A percentile compares a stretch with the other conserved stretches of the same genome.
Evolutionary conservation across 2,329 filamentous ascomycete species (phyloP).

Genomic region (Calonectria fujianensis): DNA sequence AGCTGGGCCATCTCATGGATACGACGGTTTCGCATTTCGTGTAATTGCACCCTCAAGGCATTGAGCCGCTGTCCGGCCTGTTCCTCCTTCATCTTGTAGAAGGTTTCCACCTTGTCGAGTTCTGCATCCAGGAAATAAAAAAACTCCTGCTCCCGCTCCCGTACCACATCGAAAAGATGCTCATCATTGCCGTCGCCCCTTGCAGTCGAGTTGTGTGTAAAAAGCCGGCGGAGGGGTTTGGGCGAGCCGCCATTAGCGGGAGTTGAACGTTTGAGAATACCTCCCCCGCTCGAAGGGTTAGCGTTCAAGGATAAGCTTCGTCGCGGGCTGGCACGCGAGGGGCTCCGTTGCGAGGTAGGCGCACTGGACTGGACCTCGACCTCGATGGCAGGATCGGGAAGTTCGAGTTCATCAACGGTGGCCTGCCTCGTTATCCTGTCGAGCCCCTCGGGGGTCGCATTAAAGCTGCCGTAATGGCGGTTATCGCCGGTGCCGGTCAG

Average conservation of each 20-base stretch:
- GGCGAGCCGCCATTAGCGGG: slow-evolving; percentile 49
- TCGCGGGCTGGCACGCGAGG: slow-evolving; percentile 55
- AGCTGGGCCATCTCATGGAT: slow-evolving; percentile 79
- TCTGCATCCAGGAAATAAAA: slow-evolving; percentile 89
- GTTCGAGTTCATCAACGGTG: slow-evolving; percentile 64
- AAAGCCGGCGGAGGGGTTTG: slow-evolving; percentile 59
- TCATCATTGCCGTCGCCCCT: slow-evolving; percentile 61
- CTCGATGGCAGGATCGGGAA: slow-evolving; percentile 73
- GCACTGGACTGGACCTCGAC: slow-evolving; percentile 62
- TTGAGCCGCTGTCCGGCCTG: slow-evolving; percentile 85
- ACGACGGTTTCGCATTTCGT: slow-evolving; percentile 92
- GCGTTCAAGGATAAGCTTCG: slow-evolving; percentile 61
- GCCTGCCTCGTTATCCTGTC: slow-evolving; percentile 50
- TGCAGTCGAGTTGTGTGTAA: slow-evolving; percentile 57
- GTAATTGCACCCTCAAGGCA: slow-evolving; percentile 87
- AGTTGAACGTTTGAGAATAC: slow-evolving; percentile 1
- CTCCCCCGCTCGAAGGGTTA: slow-evolving; percentile 40
- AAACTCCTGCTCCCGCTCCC: slow-evolving; percentile 87
- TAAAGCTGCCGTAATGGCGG: slow-evolving; percentile 73
- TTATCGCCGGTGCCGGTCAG: slow-evolving; percentile 63
- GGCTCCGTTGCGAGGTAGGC: slow-evolving; percentile 42
- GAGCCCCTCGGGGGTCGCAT: slow-evolving; percentile 62
- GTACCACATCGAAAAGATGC: slow-evolving; percentile 76
- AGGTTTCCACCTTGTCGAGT: slow-evolving; percentile 92
- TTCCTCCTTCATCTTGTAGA: slow-evolving; percentile 91